These are phyloP conservation scores for Coemansia sp. DNA, from an alignment of 192 early-diverging fungal genomes.

Conservation along the genomic window DNA sequence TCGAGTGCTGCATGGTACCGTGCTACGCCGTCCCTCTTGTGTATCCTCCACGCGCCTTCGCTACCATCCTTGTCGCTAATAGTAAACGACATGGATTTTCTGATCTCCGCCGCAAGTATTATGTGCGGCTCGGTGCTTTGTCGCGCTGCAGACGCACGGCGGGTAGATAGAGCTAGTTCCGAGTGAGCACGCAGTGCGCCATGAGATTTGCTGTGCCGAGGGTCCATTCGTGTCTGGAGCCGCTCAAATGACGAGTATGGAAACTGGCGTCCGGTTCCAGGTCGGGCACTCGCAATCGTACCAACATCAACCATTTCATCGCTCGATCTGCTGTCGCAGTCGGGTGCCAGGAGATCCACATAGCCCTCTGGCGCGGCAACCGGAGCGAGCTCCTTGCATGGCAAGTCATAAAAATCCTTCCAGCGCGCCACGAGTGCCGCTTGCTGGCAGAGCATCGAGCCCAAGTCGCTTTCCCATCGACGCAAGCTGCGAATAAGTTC, in stretches of 20 bases:
- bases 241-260: conserved; percentile 10
- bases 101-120: conserved; percentile 2
- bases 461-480: conserved; percentile 43
- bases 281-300: conserved; percentile 1
- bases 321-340: conserved; percentile 11
- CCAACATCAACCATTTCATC: background rate
- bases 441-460: conserved; percentile 41
- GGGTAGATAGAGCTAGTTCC: background rate
- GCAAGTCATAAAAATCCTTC: conserved; percentile 34
- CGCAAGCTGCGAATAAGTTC: conserved; percentile 38
- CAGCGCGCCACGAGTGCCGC: conserved; percentile 41
- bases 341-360: background rate
- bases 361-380: background rate
- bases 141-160: background rate
- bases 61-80: background rate
- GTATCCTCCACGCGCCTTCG: conserved; percentile 21
- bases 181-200: conserved; percentile 14
- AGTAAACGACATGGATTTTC: background rate
- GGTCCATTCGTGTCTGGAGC: conserved; percentile 6
- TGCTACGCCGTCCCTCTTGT: conserved; percentile 6
- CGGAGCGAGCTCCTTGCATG: conserved; percentile 2
- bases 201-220: conserved; percentile 29
- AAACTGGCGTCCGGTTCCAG: conserved; percentile 3
- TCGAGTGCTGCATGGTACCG: conserved; percentile 29
- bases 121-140: conserved; percentile 8